These are phyloP conservation scores for Coemansia sp. DNA, from an alignment of 192 early-diverging fungal species.

Conservation along the genomic window DNA sequence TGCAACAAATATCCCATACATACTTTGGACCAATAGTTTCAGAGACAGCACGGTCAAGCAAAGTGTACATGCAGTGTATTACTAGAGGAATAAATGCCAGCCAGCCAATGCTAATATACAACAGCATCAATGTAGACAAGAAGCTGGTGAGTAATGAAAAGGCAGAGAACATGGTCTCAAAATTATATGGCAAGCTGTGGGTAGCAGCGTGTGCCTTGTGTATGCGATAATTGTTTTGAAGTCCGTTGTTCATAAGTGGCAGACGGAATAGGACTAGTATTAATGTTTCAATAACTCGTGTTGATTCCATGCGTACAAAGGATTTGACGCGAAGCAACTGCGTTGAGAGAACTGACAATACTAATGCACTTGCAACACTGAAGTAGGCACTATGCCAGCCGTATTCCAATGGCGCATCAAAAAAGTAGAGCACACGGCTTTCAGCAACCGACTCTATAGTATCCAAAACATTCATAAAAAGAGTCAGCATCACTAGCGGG, in stretches of 20 bases:
- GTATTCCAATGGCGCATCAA: constrained; percentile 17
- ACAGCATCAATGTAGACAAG: not conserved
- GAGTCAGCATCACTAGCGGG: constrained; percentile 14
- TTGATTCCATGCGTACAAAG: not conserved
- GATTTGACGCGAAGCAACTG: not conserved
- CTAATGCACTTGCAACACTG: not conserved
- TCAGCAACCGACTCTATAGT: not conserved
- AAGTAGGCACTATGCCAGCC: constrained; percentile 17
- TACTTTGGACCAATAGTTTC: constrained; percentile 7
- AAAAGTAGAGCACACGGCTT: constrained; percentile 18
- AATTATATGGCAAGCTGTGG: not conserved
- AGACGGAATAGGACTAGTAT: constrained; percentile 28
- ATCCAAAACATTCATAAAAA: not conserved
- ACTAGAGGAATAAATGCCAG: constrained; percentile 17
- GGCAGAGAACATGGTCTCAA: not conserved
- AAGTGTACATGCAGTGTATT: not conserved
- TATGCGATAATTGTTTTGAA: constrained; percentile 3
- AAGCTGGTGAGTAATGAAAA: constrained; percentile 8
- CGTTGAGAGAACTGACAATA: constrained; percentile 1
- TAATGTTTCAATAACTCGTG: constrained; percentile 13
- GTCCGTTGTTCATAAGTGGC: constrained; percentile 15
- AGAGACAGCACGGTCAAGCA: not conserved
- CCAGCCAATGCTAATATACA: constrained; percentile 25
- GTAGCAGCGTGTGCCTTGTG: not conserved
- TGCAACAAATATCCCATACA: not conserved